A percentile compares a stretch with the other conserved stretches of the same genome.
phyloP scores from a whole-genome alignment of 2,329 filamentous ascomycete species.

The Aspergillus versicolor region DNA sequence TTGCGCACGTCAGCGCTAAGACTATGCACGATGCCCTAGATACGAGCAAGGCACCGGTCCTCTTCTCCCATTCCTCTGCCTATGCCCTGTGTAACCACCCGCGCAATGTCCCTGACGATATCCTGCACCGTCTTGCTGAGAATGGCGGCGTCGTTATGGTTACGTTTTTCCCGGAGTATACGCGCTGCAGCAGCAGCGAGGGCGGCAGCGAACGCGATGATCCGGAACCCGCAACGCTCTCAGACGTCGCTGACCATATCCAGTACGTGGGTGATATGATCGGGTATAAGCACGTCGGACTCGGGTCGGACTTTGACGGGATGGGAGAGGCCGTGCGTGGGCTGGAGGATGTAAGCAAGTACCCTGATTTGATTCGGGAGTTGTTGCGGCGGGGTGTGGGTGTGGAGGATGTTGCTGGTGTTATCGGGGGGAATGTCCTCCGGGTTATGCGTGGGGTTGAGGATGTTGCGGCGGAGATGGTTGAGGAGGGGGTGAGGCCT shows the following conservation, averaged over 20 bases:
- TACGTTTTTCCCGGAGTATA: conserved; percentile 81
- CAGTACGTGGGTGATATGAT: conserved; percentile 77
- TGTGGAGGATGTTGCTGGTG: conserved; percentile 69
- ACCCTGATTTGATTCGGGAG: conserved; percentile 73
- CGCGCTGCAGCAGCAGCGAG: conserved; percentile 59
- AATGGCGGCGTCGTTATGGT: conserved; percentile 82
- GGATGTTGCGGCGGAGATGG: conserved; percentile 64
- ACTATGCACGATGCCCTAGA: conserved; percentile 83
- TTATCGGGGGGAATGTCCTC: conserved; percentile 77
- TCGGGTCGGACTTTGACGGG: conserved; percentile 89
- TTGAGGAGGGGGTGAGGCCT: conserved; percentile 52
- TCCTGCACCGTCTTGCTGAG: conserved; percentile 72
- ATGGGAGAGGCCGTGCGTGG: conserved; percentile 62
- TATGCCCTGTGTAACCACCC: conserved; percentile 81
- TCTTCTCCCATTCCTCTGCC: conserved; percentile 86
- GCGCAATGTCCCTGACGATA: conserved; percentile 83
- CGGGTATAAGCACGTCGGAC: conserved; percentile 82
- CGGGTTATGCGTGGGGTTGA: conserved; percentile 84
- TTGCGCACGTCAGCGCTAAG: conserved; percentile 74
- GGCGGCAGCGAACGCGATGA: conserved; percentile 34
- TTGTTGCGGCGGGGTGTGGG: conserved; percentile 71
- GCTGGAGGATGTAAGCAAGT: conserved; percentile 81
- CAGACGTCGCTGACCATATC: conserved; percentile 77
- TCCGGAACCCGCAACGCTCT: conserved; percentile 68
- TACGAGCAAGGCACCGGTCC: conserved; percentile 74